Evolutionary conservation across 306 rosid species (phyloP), one percentile per base, ranked within the genome.

Genomic region (Mimosa pudica): DNA sequence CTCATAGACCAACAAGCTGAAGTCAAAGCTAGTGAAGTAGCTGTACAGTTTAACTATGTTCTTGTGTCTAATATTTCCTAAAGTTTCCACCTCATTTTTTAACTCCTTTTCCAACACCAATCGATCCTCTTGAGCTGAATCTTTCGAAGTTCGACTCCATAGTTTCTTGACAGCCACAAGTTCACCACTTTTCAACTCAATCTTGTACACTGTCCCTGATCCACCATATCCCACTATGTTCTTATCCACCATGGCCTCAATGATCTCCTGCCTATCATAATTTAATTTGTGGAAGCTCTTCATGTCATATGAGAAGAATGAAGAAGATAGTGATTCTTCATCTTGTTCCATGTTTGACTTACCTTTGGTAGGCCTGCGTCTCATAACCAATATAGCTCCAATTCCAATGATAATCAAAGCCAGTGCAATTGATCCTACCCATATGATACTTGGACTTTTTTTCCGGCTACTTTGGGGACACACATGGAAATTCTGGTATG

Each of bases 151-250:
- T 8, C 77, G 63, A 71, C 86, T 87, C 88, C 89, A 87, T 1
- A 89, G 77, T 38, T 82, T 81, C 80, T 90, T 90, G 46, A 90
- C 92, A 0, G 95, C 95, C 17, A 90, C 86, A 12, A 84, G 77
- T 3, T 90, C 92, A 4, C 89, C 88, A 35, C 79, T 84, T 24
- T 78, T 85, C 51, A 90, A 4, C 71, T 85, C 89, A n/a, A 90
- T 87, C 85, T 79, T 89, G 82, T 87, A 89, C 47, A 90, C 95
- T 32, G 89, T 84, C 65, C 95, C 95, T 0, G 92, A 89, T 4
- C 91, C 92, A 24, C 95, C 95, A 2, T 82, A 82, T 24, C 92
- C 95, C 63, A 90, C 92, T 45, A 87, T 87, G 79, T 90, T 90
- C 86, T 89, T 87, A 6, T 87, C 91, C 7, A 80, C 89, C 92